Evolutionary conservation across 177 flowering plant species (phyloP).

Genomic region (Telopea speciosissima): DNA sequence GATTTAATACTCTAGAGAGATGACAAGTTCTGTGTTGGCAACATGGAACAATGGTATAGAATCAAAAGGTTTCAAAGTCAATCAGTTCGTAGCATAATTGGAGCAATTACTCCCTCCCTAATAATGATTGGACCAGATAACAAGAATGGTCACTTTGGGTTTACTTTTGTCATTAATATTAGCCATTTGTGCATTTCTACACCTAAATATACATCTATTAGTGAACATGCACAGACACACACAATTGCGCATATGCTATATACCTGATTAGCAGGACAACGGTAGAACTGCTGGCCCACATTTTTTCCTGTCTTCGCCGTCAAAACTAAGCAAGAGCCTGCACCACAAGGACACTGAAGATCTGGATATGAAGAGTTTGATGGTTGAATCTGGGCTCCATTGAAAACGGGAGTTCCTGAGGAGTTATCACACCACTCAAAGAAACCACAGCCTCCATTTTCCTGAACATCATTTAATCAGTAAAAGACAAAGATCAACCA

Average conservation of each 20-base stretch:
- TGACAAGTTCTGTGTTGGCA: too few relatives aligned
- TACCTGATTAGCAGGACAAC: conserved; percentile 39
- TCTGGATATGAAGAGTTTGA: conserved; percentile 22
- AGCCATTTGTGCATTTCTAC: too few relatives aligned
- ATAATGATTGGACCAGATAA: too few relatives aligned
- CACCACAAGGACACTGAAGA: conserved; percentile 39
- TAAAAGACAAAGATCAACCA: not conserved
- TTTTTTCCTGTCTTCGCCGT: conserved; percentile 40
- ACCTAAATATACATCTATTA: too few relatives aligned
- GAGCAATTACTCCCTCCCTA: too few relatives aligned
- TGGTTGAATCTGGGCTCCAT: conserved; percentile 11
- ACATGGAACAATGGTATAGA: too few relatives aligned
- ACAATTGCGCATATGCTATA: not conserved
- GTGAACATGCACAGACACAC: too few relatives aligned
- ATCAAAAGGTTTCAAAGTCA: too few relatives aligned
- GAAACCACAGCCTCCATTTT: conserved; percentile 52
- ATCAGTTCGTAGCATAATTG: too few relatives aligned
- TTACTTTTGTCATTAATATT: too few relatives aligned
- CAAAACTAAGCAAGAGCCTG: conserved; percentile 29
- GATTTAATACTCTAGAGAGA: too few relatives aligned
- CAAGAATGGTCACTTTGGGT: too few relatives aligned
- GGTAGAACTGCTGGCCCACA: conserved; percentile 36
- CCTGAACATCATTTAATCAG: conserved; percentile 21
- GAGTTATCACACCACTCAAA: conserved; percentile 48
- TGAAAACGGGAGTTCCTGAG: conserved; percentile 14